These are phyloP conservation scores for Spatholobus suberectus DNA, from an alignment of 306 rosid species.

Conservation along the genomic window DNA sequence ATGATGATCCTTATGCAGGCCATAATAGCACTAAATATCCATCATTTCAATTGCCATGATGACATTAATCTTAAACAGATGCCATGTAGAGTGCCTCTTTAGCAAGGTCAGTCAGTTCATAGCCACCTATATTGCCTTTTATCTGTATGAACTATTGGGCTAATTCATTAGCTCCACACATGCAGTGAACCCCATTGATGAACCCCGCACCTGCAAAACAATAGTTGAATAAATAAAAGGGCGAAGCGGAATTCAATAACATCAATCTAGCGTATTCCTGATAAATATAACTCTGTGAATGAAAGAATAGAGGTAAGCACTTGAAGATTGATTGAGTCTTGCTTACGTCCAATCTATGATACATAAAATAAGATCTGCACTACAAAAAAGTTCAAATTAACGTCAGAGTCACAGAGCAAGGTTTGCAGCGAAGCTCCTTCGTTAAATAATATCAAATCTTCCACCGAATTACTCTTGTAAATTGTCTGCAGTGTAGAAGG, in stretches of 20 bases:
- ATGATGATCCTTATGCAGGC: slow-evolving; percentile 6
- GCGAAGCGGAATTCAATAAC: no score
- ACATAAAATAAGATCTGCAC: slow-evolving; percentile 98
- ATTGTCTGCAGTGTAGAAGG: neutral
- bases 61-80: neutral
- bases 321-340: slow-evolving; percentile 72
- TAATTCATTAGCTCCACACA: neutral
- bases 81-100: neutral
- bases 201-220: neutral
- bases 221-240: neutral
- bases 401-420: slow-evolving; percentile 1
- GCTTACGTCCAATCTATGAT: slow-evolving; percentile 83
- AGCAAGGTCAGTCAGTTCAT: slow-evolving; percentile 1
- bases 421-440: neutral
- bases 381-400: slow-evolving; percentile 31
- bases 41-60: slow-evolving; percentile 6
- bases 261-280: slow-evolving; percentile 68
- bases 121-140: slow-evolving; percentile 9
- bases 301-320: slow-evolving; percentile 78
- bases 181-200: neutral
- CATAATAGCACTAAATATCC: slow-evolving; percentile 20
- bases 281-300: slow-evolving; percentile 88
- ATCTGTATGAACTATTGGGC: neutral
- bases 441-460: neutral
- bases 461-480: neutral